Conservation (phyloP, 371 early-diverging fungal genomes). For the Apophysomyces elegans region DNA sequence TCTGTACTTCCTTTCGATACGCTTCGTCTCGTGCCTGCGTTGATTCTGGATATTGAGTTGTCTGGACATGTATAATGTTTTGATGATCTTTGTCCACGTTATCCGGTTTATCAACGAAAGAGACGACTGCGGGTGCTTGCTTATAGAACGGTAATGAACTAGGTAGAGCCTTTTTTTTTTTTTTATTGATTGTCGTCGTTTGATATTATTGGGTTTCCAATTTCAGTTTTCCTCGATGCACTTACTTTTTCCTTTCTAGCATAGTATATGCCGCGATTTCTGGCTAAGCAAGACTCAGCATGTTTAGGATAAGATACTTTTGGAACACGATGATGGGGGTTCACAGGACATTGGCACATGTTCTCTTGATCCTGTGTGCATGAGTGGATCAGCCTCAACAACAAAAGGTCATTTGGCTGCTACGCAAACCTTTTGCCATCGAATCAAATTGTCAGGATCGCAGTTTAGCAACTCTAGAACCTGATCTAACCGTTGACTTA, state of each 20-base stretch:
- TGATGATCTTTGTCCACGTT: neutral
- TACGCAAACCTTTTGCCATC: neutral
- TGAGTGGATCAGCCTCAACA: neutral
- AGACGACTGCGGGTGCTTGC: neutral
- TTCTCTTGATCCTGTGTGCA: neutral
- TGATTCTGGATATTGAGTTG: neutral
- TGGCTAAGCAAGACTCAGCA: neutral
- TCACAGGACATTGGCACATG: neutral
- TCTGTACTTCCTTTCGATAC: neutral
- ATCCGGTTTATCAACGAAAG: neutral
- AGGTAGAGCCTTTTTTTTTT: neutral
- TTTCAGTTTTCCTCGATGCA: neutral
- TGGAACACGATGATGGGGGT: slow-evolving; percentile 5
- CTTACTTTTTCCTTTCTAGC: neutral
- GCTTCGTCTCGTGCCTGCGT: neutral
- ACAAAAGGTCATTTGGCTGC: neutral
- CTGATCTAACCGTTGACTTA: neutral
- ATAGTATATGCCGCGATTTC: neutral
- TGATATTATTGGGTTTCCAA: neutral
- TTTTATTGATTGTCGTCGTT: too few relatives aligned
- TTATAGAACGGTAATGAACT: neutral
- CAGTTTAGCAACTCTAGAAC: neutral
- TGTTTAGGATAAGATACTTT: neutral
- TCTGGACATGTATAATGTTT: neutral
- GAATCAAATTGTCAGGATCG: neutral